Conservation (phyloP, 352 stramenopile species). For the Sclerospora graminicola region DNA sequence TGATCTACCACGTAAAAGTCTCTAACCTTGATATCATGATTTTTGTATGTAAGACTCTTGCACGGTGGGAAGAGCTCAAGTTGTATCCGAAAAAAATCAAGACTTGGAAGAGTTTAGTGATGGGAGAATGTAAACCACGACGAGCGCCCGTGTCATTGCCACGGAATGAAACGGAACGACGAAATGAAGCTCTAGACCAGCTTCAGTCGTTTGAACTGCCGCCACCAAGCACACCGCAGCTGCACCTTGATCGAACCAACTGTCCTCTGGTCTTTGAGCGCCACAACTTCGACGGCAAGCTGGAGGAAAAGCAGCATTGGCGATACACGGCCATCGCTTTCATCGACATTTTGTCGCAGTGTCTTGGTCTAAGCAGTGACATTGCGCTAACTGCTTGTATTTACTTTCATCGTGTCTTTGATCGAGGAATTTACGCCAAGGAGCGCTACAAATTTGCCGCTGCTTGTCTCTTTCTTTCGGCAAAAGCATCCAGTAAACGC, state of each 20-base stretch:
- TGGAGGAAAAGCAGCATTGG: constrained; percentile 75
- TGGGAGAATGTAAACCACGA: constrained; percentile 59
- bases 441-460: constrained; percentile 79
- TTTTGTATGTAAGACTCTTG: constrained; percentile 36
- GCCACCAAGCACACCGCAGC: constrained; percentile 21
- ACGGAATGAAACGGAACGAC: constrained; percentile 50
- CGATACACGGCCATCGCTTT: constrained; percentile 69
- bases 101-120: constrained; percentile 60
- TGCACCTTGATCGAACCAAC: constrained; percentile 65
- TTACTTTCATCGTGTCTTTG: constrained; percentile 76
- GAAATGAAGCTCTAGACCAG: constrained; percentile 56
- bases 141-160: constrained; percentile 40
- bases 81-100: constrained; percentile 72
- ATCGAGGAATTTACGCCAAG: constrained; percentile 66
- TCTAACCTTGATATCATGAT: not conserved
- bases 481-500: constrained; percentile 76
- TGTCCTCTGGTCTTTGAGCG: constrained; percentile 70
- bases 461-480: constrained; percentile 69
- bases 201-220: constrained; percentile 67
- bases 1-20: not conserved
- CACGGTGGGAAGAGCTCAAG: constrained; percentile 77
- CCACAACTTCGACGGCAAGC: constrained; percentile 37
- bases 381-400: constrained; percentile 63
- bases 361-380: constrained; percentile 51
- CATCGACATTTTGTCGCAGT: constrained; percentile 67